Evolutionary conservation across 768 basidiomycete species (phyloP).

Genomic region (Tylopilus subfusipes): DNA sequence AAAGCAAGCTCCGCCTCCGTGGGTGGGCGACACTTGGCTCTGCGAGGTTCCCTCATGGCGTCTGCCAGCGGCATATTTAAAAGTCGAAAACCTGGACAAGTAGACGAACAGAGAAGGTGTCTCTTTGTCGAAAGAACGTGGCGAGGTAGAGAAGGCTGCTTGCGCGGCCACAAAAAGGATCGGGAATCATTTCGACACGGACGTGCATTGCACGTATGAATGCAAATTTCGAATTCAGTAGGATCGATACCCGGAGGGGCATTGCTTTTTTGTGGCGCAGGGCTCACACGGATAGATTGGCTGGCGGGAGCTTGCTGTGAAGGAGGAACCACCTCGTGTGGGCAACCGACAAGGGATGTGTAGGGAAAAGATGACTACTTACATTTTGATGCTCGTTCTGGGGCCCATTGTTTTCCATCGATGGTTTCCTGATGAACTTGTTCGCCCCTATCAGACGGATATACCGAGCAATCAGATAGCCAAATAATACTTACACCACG

Average conservation of each 20-base stretch:
- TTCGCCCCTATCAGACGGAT: slow-evolving; percentile 1
- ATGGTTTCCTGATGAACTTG: slow-evolving; percentile 10
- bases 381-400: slow-evolving; percentile 12
- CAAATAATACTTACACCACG: slow-evolving; percentile 15
- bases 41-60: slow-evolving; percentile 21
- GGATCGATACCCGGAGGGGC: background rate
- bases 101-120: slow-evolving; percentile 14
- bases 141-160: slow-evolving; percentile 19
- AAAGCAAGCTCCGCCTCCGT: slow-evolving; percentile 18
- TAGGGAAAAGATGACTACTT: background rate
- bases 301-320: background rate
- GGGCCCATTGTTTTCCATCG: background rate
- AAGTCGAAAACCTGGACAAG: slow-evolving; percentile 24
- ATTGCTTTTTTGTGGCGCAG: slow-evolving; percentile 2
- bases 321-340: background rate
- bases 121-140: slow-evolving; percentile 25
- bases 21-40: slow-evolving; percentile 20
- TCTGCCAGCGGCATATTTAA: slow-evolving; percentile 14
- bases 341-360: background rate
- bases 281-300: slow-evolving; percentile 1
- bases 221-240: slow-evolving; percentile 23
- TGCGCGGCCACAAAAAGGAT: slow-evolving; percentile 26
- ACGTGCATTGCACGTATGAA: slow-evolving; percentile 22
- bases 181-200: slow-evolving; percentile 27
- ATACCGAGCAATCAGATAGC: background rate